Base-by-base conservation (phyloP, 306 rosid species). In the Ochetophila trinervis region DNA sequence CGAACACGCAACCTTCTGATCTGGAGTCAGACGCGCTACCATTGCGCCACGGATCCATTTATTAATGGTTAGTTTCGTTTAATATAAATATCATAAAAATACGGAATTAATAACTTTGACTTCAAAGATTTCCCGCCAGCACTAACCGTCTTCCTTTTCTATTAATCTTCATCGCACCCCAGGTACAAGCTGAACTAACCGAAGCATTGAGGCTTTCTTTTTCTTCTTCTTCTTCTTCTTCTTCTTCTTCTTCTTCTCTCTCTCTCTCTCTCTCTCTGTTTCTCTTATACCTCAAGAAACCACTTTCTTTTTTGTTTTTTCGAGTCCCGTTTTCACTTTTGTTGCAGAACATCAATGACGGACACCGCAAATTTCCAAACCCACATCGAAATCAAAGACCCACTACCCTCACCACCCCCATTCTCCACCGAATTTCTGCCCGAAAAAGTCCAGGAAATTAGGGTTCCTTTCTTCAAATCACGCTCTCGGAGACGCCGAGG, bases 1-100 rank as follows among this genome's bases (percentile, higher is more conserved):
- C 84, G 79, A 82, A 82, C 85, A 82, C 87, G 84, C 87, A 85
- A 77, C 87, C 87, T 79, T 85, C 83, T 82, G 87, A 85, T 85
- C 83, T 79, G 87, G 85, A 85, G 87, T 82, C 85, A 85, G 90
- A 79, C 85, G 87, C 87, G 84, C 87, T 75, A 82, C 87, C 90
- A 82, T 77, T 82, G 87, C 84, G 84, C 85, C 87, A 82, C 80
- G 76, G 87, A 79, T 82, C 87, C 84, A 8, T n/a, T n/a, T n/a
- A n/a, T n/a, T n/a, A n/a, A n/a, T n/a, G n/a, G n/a, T n/a, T n/a
- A n/a, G n/a, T n/a, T n/a, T n/a, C n/a, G n/a, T n/a, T n/a, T n/a
- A n/a, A n/a, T n/a, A n/a, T n/a, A n/a, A n/a, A n/a, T n/a, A n/a
- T n/a, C n/a, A n/a, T n/a, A n/a, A n/a, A n/a, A n/a, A n/a, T n/a